Base-by-base conservation (phyloP, 768 basidiomycete genomes). In the Fomitopsis serialis region DNA sequence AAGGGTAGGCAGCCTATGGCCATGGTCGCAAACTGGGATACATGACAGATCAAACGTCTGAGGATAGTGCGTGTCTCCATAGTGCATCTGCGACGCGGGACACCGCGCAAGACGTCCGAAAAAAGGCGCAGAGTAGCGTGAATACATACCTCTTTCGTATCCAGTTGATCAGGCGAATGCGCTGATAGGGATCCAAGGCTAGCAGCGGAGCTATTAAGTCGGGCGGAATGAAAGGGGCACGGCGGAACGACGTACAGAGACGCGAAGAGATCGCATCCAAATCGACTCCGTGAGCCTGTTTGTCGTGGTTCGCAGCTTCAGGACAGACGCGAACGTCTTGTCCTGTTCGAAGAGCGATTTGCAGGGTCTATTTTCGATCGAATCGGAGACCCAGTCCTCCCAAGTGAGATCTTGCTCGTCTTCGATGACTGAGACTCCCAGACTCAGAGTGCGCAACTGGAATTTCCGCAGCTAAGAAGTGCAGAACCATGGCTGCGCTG, bases 141-240 rank as follows among this genome's bases (percentile, higher is more conserved):
- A 9, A 25, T 17, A 24, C 69, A 19, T 42, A 90, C 92, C 68
- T 82, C 79, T 69, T 87, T 53, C 94, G 74, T 63, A 96, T 92
- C 69, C 79, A 89, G 67, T 97, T 97, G 70, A 97, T 82, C 48
- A 97, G 70, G 45, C 89, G 81, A 60, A 92, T 85, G 19, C 88
- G 78, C 52, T 81, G 79, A 68, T 92, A 85, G 57, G 86, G 81
- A 66, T 96, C 93, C 36, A 95, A 72, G 0, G 73, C 89, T 92
- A 57, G n/a, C 32, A 46, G 32, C 32, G 56, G 55, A 21, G 34
- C 50, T 29, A 52, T 48, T 19, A 55, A 40, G 8, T 35, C 8
- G 34, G 9, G 34, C 6, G 15, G 15, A 15, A 40, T 40, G 17
- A 2, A 44, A 19, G 10, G 25, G 40, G 45, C 17, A 35, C 21